These are phyloP conservation scores for Multifurca ochricompacta DNA, from an alignment of 768 basidiomycete genomes.

Conservation along the genomic window DNA sequence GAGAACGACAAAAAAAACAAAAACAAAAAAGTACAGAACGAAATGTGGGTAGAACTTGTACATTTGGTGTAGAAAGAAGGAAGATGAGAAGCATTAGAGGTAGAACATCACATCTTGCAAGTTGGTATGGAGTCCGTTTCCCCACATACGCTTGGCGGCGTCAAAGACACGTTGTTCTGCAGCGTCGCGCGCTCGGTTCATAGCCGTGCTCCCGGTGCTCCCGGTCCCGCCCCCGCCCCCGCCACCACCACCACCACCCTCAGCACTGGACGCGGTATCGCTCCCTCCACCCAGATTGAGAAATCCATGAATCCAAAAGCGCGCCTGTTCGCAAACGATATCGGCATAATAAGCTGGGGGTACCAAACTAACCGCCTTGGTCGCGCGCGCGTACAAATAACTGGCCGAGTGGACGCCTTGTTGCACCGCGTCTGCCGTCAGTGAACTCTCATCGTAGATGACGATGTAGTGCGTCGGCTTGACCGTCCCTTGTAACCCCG, in stretches of 20 bases:
- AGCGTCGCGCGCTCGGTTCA: slow-evolving; percentile 29
- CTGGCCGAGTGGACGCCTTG: slow-evolving; percentile 59
- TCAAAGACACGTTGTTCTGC: slow-evolving; percentile 28
- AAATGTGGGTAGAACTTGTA: too few relatives aligned
- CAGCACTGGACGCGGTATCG: slow-evolving; percentile 17
- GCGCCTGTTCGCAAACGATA: slow-evolving; percentile 71
- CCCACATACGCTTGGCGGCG: slow-evolving; percentile 35
- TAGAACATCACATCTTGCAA: slow-evolving; percentile 69
- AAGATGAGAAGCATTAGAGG: too few relatives aligned
- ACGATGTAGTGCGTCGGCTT: slow-evolving; percentile 74
- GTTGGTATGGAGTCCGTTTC: slow-evolving; percentile 39
- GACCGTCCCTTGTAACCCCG: slow-evolving; percentile 63
- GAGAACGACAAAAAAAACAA: too few relatives aligned
- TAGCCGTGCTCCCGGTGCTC: slow-evolving; percentile 24
- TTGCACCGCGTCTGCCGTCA: slow-evolving; percentile 68
- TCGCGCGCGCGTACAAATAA: slow-evolving; percentile 77
- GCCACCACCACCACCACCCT: neutral
- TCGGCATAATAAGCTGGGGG: slow-evolving; percentile 80
- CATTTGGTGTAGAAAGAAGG: neutral
- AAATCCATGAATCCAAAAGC: slow-evolving; percentile 70
- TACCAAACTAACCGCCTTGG: slow-evolving; percentile 73
- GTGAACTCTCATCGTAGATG: slow-evolving; percentile 65
- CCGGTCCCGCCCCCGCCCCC: slow-evolving; percentile 34
- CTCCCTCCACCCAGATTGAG: slow-evolving; percentile 38
- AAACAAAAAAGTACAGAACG: too few relatives aligned